Conservation (phyloP, 192 early-diverging fungal species). For the Rhizophagus prolifer region DNA sequence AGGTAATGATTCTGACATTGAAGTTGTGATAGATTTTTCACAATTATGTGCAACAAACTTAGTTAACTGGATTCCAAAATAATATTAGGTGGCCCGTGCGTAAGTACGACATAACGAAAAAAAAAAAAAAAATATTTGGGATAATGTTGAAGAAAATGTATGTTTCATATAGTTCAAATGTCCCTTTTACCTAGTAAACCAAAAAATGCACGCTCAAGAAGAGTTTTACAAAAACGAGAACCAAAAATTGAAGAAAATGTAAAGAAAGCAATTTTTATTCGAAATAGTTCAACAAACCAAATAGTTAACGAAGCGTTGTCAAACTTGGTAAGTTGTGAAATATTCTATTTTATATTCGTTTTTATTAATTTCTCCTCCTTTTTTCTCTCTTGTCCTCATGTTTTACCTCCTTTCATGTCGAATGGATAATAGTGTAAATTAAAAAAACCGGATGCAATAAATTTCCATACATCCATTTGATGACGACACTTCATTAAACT, state of each 20-base stretch:
- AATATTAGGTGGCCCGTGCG: too few species aligned
- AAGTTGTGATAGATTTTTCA: background rate
- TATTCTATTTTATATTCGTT: background rate
- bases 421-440: conserved; percentile 64
- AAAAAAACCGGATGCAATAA: conserved; percentile 85
- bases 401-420: background rate
- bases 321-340: conserved; percentile 70
- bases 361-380: background rate
- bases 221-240: conserved; percentile 83
- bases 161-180: background rate
- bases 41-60: too few species aligned
- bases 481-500: conserved; percentile 85
- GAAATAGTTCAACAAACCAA: conserved; percentile 83
- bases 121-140: too few species aligned
- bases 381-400: background rate
- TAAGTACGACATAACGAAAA: too few species aligned
- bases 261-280: conserved; percentile 89
- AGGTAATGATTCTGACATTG: background rate
- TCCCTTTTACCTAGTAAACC: conserved; percentile 59
- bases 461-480: conserved; percentile 96
- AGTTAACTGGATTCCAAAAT: too few species aligned
- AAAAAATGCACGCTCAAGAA: conserved; percentile 85
- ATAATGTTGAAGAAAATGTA: background rate
- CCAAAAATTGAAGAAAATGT: conserved; percentile 88
- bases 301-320: conserved; percentile 80